Base-by-base conservation (phyloP, 2,329 filamentous ascomycete species). In the Sarocladiaceae sp. region DNA sequence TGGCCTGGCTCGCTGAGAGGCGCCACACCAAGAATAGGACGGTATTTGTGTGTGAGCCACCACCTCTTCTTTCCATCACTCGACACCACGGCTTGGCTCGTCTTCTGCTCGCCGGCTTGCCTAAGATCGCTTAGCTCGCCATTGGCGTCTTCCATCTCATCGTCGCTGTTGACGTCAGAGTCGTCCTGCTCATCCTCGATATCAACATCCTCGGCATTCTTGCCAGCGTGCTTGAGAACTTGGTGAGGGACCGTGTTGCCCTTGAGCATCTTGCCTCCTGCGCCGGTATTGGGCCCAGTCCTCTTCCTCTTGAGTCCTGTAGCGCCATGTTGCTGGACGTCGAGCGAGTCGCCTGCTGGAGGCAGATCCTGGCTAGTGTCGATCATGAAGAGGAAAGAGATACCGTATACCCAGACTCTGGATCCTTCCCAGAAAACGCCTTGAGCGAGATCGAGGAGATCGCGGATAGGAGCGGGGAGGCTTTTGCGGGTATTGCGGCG, bases 11-110 rank as follows among this genome's bases (percentile, higher is more conserved):
- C 66, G 18, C 58, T 60, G 56, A 78, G 68, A 39, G 75, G 73
- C 31, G 82, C 77, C 33, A 84, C 71, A 51, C 92, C 94, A 55
- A 99, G 75, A 60, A 99, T 91, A n/a, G 92, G 89, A 54, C 92
- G 81, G 70, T 97, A 99, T 69, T 96, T 95, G 76, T 88, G 91
- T 4, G 92, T 96, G 65, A 86, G 83, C 90, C 91, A 97, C 71
- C 73, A 80, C 55, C 65, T 69, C 47, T 61, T 62, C 54, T 52
- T 25, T 12, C 35, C 20, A 28, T 39, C 48, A 15, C n/a, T 31
- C 20, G 18, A 31, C 2, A 26, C 42, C 11, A 50, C 20, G 8
- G 33, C 31, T 13, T 26, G 29, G 12, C 29, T 25, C 29, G 11
- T 44, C 11, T 48, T 42, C 13, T 33, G 22, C 3, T 39, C 36